Evolutionary conservation across 148 eudicot genomes (phyloP).

Genomic region (Vaccinium darrowii): DNA sequence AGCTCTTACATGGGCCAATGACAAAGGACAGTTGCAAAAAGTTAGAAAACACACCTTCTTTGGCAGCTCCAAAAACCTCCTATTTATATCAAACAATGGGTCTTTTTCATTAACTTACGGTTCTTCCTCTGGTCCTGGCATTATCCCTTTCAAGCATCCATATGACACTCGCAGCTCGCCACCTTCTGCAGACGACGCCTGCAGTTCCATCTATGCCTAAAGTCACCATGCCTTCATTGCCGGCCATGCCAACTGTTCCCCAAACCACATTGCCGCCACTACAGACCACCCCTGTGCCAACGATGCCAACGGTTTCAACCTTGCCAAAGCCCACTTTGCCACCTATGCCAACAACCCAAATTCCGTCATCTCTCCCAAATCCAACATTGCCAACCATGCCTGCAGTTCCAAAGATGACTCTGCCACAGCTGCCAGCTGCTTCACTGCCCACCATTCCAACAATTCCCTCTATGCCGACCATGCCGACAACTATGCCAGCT

Average conservation of each 20-base stretch:
- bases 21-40: no score
- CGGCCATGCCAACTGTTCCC: slow-evolving; percentile 14
- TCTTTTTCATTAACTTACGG: background rate
- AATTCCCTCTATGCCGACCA: no score
- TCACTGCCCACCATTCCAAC: no score
- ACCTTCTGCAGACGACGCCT: slow-evolving; percentile 12
- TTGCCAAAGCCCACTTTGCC: slow-evolving; percentile 14
- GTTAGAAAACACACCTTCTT: background rate
- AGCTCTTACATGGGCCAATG: no score
- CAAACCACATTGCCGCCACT: slow-evolving; percentile 14
- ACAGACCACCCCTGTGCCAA: slow-evolving; percentile 15
- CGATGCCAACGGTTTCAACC: background rate
- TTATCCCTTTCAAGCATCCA: slow-evolving; percentile 10
- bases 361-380: background rate
- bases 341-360: background rate
- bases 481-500: no score
- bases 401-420: no score
- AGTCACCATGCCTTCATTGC: no score
- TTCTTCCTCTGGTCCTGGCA: background rate
- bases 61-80: no score
- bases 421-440: no score
- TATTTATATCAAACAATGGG: background rate
- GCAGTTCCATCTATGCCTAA: slow-evolving; percentile 16
- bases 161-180: background rate
- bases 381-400: background rate